Evolutionary conservation across 176 grass and related monocot genomes (phyloP).

Genomic region (Eleusine coracana): DNA sequence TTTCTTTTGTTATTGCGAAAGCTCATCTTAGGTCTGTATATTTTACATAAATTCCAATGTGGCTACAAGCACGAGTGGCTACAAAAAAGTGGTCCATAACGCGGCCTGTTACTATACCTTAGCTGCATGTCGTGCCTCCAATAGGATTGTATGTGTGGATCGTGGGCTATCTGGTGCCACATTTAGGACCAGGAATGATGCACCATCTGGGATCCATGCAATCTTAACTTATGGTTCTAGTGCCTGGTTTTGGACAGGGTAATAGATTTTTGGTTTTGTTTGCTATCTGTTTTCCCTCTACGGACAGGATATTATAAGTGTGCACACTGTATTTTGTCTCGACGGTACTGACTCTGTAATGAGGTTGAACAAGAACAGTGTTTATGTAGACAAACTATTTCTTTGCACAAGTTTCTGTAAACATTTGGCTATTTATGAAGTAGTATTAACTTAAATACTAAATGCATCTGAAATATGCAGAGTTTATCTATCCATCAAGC

Average conservation of each 20-base stretch:
- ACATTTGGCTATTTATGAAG: background rate
- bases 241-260: background rate
- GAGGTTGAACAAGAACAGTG: background rate
- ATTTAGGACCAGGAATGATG: constrained; percentile 34
- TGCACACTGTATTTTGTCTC: background rate
- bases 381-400: background rate
- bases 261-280: background rate
- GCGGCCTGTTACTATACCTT: background rate
- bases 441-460: constrained; percentile 11
- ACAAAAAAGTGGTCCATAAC: constrained; percentile 43
- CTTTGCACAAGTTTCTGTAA: background rate
- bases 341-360: background rate
- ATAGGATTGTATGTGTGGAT: constrained; percentile 37
- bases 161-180: constrained; percentile 33
- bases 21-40: background rate
- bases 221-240: constrained; percentile 17
- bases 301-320: background rate
- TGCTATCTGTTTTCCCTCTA: background rate
- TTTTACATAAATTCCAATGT: background rate
- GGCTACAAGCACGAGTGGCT: constrained; percentile 19
- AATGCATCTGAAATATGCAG: constrained; percentile 21
- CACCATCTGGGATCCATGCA: constrained; percentile 42
- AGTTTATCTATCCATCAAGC: constrained; percentile 90
- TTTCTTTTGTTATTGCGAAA: background rate
- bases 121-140: constrained; percentile 16